Evolutionary conservation across 352 stramenopile species (phyloP).

Genomic region (Globisporangium splendens): DNA sequence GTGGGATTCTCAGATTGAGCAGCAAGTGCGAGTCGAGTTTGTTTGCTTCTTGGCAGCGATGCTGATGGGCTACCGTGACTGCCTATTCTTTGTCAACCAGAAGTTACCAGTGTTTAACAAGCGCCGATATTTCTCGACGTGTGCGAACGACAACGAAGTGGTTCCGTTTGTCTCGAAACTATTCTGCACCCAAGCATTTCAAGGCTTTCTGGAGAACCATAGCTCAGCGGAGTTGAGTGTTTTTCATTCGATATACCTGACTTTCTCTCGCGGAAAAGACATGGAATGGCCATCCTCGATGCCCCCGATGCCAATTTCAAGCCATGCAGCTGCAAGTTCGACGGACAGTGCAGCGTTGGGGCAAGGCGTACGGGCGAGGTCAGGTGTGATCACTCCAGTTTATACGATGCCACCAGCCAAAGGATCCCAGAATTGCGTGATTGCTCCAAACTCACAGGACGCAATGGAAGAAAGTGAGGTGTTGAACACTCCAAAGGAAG

Average conservation of each 20-base stretch:
- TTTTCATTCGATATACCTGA: constrained; percentile 76
- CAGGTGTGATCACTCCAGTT: constrained; percentile 18
- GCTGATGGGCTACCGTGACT: constrained; percentile 77
- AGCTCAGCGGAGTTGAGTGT: constrained; percentile 62
- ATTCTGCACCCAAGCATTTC: constrained; percentile 75
- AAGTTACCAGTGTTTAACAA: constrained; percentile 88
- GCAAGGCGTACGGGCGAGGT: background rate
- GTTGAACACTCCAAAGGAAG: background rate
- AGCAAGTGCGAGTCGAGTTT: constrained; percentile 70
- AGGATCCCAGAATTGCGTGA: background rate
- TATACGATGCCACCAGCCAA: constrained; percentile 14
- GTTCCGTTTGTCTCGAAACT: constrained; percentile 63
- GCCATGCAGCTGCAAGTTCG: background rate
- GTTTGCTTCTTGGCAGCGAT: constrained; percentile 66
- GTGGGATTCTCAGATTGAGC: constrained; percentile 45
- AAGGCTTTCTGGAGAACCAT: constrained; percentile 79
- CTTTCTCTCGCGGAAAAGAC: constrained; percentile 52
- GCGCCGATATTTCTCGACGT: constrained; percentile 66
- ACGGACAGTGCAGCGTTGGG: background rate
- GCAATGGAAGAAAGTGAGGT: constrained; percentile 15
- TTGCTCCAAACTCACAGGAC: constrained; percentile 14
- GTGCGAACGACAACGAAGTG: constrained; percentile 52
- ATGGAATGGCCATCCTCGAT: constrained; percentile 43
- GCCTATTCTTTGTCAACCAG: constrained; percentile 85
- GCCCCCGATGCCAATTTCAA: constrained; percentile 22